phyloP scores from a whole-genome alignment of 306 rosid genomes.

The Corylus avellana region DNA sequence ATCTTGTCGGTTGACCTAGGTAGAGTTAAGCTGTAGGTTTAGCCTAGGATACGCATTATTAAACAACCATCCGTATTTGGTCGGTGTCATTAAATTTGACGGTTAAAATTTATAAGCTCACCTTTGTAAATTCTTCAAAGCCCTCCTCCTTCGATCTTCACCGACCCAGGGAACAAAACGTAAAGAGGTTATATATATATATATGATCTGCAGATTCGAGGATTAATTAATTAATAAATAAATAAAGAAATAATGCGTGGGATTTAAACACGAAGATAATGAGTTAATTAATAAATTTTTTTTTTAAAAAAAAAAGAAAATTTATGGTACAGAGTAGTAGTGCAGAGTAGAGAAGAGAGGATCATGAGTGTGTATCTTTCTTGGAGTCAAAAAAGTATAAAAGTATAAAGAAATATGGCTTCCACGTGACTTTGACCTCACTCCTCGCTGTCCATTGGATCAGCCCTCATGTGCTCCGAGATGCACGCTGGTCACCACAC shows the following conservation, averaged over 20 bases:
- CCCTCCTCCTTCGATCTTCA: background rate
- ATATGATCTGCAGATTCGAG: background rate
- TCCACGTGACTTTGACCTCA: constrained; percentile 11
- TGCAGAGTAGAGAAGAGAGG: background rate
- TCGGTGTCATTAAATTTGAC: constrained; percentile 1
- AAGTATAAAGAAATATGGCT: background rate
- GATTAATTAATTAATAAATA: background rate
- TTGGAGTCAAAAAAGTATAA: background rate
- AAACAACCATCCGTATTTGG: constrained; percentile 5
- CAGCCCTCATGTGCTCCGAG: constrained; percentile 14
- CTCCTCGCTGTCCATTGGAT: constrained; percentile 14
- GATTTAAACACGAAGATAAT: background rate
- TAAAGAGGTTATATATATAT: background rate
- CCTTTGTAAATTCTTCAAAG: background rate
- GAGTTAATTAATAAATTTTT: background rate
- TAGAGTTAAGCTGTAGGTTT: background rate
- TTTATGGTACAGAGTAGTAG: background rate
- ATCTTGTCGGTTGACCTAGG: no score
- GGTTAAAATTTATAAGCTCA: background rate
- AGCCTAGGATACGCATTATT: background rate
- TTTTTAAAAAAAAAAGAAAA: background rate
- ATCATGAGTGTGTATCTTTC: constrained; percentile 7
- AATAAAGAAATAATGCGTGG: background rate
- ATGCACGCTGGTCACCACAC: constrained; percentile 1
- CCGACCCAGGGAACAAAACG: background rate